A percentile compares a stretch with the other conserved stretches of the same genome.
phyloP scores from a whole-genome alignment of 768 basidiomycete species.

The Trametes cinnabarina region DNA sequence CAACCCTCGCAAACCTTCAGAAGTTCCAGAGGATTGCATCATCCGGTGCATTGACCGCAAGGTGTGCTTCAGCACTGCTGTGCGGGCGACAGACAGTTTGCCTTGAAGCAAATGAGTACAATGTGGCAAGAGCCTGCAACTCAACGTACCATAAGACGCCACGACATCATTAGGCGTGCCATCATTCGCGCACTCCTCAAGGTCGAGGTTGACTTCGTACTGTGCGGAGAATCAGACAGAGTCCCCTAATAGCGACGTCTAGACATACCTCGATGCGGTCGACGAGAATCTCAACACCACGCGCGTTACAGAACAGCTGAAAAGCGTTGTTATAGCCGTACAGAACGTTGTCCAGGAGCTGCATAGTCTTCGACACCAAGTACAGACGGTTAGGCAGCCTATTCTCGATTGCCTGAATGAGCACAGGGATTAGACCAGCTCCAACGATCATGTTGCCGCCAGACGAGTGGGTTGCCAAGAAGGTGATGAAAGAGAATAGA shows the following conservation, averaged over 20 bases:
- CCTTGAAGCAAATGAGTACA: slow-evolving; percentile 38
- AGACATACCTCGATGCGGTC: slow-evolving; percentile 77
- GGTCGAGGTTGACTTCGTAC: slow-evolving; percentile 34
- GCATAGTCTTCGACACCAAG: slow-evolving; percentile 87
- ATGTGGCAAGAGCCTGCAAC: no score
- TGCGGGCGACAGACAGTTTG: slow-evolving; percentile 69
- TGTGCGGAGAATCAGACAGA: not conserved
- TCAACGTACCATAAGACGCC: slow-evolving; percentile 50
- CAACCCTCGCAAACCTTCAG: slow-evolving; percentile 90
- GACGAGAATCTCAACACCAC: slow-evolving; percentile 83
- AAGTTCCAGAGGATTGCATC: slow-evolving; percentile 94
- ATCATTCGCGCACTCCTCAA: slow-evolving; percentile 53
- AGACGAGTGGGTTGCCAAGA: slow-evolving; percentile 78
- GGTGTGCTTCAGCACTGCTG: slow-evolving; percentile 84
- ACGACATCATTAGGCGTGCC: slow-evolving; percentile 44
- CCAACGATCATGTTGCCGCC: slow-evolving; percentile 94
- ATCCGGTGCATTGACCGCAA: slow-evolving; percentile 92
- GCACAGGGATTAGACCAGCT: slow-evolving; percentile 84
- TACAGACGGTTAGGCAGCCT: slow-evolving; percentile 63
- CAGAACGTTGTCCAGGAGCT: slow-evolving; percentile 87
- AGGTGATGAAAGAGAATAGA: slow-evolving; percentile 81
- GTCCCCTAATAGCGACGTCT: slow-evolving; percentile 18
- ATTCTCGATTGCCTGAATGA: slow-evolving; percentile 88
- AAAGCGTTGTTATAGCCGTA: slow-evolving; percentile 89
- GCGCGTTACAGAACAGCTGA: slow-evolving; percentile 77